Conservation (phyloP, 1,284 basidiomycete species). For the Sutorius eximius region DNA sequence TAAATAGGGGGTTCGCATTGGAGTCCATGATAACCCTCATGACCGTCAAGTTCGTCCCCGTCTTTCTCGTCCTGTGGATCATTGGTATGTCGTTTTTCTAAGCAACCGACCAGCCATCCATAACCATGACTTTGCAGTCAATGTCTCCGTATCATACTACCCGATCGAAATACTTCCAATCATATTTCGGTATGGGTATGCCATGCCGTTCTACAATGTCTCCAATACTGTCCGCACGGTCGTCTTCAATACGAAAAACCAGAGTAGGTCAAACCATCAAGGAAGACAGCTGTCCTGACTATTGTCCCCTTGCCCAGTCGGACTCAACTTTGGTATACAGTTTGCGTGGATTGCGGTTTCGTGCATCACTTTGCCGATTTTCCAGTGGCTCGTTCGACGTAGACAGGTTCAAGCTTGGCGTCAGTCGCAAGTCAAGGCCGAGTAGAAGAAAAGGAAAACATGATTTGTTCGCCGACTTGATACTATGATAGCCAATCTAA, state of each 20-base stretch:
- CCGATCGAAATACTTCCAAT: constrained; percentile 69
- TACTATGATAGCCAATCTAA: not conserved
- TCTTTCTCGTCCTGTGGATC: constrained; percentile 68
- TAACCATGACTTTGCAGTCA: constrained; percentile 40
- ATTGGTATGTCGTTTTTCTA: constrained; percentile 46
- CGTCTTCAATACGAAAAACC: constrained; percentile 68
- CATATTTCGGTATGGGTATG: constrained; percentile 68
- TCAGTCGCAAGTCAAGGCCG: constrained; percentile 18
- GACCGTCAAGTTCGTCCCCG: constrained; percentile 51
- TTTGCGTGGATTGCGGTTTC: constrained; percentile 56
- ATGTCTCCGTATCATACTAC: constrained; percentile 63
- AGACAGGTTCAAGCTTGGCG: constrained; percentile 29
- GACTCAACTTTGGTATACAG: constrained; percentile 58
- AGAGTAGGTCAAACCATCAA: constrained; percentile 39
- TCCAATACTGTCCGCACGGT: constrained; percentile 59
- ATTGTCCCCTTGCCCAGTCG: constrained; percentile 40
- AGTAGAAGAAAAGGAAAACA: not conserved
- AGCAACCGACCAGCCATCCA: not conserved
- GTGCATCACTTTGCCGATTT: constrained; percentile 48
- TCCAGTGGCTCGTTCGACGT: constrained; percentile 42
- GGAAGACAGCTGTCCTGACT: constrained; percentile 3
- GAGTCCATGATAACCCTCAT: constrained; percentile 62
- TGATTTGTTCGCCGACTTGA: not conserved
- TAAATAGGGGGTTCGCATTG: constrained; percentile 55
- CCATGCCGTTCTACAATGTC: constrained; percentile 73